Evolutionary conservation across 345 rosid genomes (phyloP), one percentile per base, ranked within the genome.

Genomic region (Lenwebbia sp.): DNA sequence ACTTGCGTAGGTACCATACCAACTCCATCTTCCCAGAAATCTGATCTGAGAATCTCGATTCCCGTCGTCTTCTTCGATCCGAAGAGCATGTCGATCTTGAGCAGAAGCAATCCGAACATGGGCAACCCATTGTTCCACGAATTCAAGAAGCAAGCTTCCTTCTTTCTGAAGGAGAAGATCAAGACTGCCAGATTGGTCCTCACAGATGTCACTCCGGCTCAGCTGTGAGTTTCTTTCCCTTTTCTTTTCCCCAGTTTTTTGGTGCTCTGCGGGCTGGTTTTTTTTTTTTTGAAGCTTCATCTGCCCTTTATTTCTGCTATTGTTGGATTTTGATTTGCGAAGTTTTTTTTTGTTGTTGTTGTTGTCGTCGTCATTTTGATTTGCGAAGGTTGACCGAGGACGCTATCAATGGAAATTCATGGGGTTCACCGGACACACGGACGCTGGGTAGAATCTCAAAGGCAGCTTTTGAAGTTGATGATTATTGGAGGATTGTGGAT

Each of bases 391-490:
- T 96, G 95, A 92, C 95, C 57, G 99, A 96, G 86, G 98, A 97
- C 87, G 97, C 96, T 82, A 93, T 94, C 50, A 92, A 89, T 86
- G 95, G 93, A 82, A 92, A 93, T 84, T 89, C 92, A 75, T 91
- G 93, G 90, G 89, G 49, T 30, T 83, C 94, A 0, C 97, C 98
- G 40, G 95, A 97, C 75, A 85, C 95, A 23, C 90, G 90, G 26
- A 92, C 94, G 55, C 85, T 97, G 60, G 91, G 94, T 76, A 92
- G 92, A 49, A 96, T 97, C 88, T 97, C 99, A 52, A 93, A 90
- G 89, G 96, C 98, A 55, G 99, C 98, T 92, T 97, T 97, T 86
- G 99, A 97, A 88, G 89, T 96, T 21, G 99, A 96, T 88, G 95
- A 97, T 89, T 97, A 93, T 84, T 91, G 92, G 89, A 91, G 93